Base-by-base conservation (phyloP, 1,284 basidiomycete genomes). In the Ustilago tritici region DNA sequence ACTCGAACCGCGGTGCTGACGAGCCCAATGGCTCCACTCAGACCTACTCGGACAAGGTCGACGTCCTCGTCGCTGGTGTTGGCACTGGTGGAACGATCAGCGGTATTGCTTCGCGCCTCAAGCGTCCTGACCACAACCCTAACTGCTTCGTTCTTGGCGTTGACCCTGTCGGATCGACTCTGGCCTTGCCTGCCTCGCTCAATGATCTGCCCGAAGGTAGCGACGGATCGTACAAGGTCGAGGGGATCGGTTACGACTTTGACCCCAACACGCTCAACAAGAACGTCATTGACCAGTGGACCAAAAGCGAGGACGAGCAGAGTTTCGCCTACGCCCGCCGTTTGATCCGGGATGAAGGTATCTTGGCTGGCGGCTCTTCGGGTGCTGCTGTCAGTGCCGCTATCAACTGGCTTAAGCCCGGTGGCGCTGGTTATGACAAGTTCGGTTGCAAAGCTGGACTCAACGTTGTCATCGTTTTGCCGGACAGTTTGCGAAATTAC, bases 1-100 rank as follows among this genome's bases (percentile, higher is more conserved):
- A 76, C 58, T 72, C 68, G 59, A 79, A 65, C 67, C 77, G 63
- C 19, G 71, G 68, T 46, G 65, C 57, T n/a, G 69, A 76, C 61
- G 75, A 66, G 38, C n/a, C 43, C 47, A 59, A 55, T 54, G 70
- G 62, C 41, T 63, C 76, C 23, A 57, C 63, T 41, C 56, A 41
- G 36, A 52, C 70, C 41, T 61, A 57, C 36, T 76, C 70, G 36
- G 62, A 65, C 68, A 65, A 80, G 82, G 93, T 98, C 28, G 92
- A 95, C 82, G 92, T 91, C 0, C 88, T 98, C 49, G 87, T 97
- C n/a, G 93, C 92, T 6, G 92, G 94, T 6, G 94, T 95, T 11
- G 96, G 96, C 9, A 99, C 96, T 1, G 96, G 96, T 35, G 96
- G 96, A 10, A 98, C 96, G 0, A 89, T 99, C 72, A 93, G 93